Conservation (phyloP, 2,329 filamentous ascomycete genomes). For the Fusarium udum region DNA sequence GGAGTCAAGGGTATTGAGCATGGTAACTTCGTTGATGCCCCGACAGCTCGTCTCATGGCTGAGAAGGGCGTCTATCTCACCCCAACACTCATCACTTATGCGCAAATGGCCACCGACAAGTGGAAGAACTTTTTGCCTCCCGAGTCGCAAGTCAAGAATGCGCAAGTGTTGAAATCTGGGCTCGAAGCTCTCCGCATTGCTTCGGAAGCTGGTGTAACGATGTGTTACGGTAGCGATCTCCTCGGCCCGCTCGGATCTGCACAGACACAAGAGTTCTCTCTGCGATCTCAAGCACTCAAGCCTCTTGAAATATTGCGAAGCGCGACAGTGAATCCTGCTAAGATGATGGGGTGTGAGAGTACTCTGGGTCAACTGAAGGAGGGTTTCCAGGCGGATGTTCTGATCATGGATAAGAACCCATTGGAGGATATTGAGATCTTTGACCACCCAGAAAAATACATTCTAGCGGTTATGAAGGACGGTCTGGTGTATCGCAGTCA, state of each 20-base stretch:
- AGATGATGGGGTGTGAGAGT: neutral
- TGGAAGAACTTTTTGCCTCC: neutral
- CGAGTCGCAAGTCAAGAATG: neutral
- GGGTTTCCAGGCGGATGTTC: neutral
- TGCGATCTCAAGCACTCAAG: neutral
- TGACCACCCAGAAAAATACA: neutral
- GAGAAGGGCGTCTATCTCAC: constrained; percentile 1
- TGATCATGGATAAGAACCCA: neutral
- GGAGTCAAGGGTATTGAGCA: constrained; percentile 5
- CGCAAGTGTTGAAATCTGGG: neutral
- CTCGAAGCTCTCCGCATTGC: neutral
- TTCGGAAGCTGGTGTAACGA: neutral
- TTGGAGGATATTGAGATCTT: neutral
- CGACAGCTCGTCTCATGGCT: neutral
- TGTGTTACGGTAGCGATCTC: neutral
- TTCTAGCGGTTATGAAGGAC: neutral
- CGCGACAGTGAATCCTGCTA: neutral
- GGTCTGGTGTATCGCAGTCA: neutral
- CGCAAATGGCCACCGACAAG: neutral
- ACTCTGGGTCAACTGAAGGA: neutral
- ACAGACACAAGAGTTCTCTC: neutral
- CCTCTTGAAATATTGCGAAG: neutral
- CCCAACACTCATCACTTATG: neutral
- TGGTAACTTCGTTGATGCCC: neutral
- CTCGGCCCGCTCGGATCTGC: neutral